Conservation (phyloP, 495 filamentous ascomycete genomes). For the Xylaria longipes region DNA sequence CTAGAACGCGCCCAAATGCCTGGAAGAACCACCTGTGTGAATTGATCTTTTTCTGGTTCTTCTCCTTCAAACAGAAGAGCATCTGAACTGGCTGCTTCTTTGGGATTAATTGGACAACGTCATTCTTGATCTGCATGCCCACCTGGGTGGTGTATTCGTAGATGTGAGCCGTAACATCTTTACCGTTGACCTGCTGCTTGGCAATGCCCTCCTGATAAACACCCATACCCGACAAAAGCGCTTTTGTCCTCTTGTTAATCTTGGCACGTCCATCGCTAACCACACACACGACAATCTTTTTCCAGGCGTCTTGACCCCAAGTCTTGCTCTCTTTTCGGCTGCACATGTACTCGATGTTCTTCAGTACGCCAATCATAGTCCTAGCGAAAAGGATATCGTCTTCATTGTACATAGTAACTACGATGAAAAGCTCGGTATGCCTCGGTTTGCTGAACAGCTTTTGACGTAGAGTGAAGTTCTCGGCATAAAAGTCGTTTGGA, state of each 20-base stretch:
- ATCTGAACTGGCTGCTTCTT: constrained; percentile 88
- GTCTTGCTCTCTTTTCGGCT: constrained; percentile 88
- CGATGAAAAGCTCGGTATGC: constrained; percentile 97
- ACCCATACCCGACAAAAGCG: constrained; percentile 90
- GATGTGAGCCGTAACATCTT: constrained; percentile 97
- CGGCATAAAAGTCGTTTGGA: constrained; percentile 81
- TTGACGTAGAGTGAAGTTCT: constrained; percentile 93
- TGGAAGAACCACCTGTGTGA: constrained; percentile 99
- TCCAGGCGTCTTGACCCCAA: constrained; percentile 99
- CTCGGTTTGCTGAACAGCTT: constrained; percentile 91
- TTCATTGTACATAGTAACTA: constrained; percentile 99
- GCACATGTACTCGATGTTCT: constrained; percentile 98
- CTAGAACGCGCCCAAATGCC: constrained; percentile 89
- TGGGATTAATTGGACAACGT: constrained; percentile 80
- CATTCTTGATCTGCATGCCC: constrained; percentile 84
- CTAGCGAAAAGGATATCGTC: constrained; percentile 96
- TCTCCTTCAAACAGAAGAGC: constrained; percentile 98
- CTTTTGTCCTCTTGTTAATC: constrained; percentile 91
- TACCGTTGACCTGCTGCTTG: constrained; percentile 95
- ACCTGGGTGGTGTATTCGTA: constrained; percentile 99
- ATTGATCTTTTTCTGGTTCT: constrained; percentile 99
- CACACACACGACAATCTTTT: constrained; percentile 98
- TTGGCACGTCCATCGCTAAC: constrained; percentile 98
- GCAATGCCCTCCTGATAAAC: constrained; percentile 98
- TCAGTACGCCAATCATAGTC: constrained; percentile 96